Conservation (phyloP, 1,284 basidiomycete species). For the Irpex rosettiformis region DNA sequence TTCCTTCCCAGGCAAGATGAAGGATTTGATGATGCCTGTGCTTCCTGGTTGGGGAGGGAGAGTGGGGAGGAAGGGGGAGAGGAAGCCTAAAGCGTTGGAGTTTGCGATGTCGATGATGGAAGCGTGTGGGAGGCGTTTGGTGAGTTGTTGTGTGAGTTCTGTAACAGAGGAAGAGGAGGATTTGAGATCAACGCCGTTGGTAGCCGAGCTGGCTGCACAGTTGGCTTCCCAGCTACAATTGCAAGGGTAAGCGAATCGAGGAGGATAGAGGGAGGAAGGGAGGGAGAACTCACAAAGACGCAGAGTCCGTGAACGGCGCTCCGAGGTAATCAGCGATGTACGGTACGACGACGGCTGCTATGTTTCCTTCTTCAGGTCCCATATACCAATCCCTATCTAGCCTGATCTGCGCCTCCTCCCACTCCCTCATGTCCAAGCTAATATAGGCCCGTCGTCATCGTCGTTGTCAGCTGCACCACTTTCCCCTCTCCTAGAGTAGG, state of each 20-base stretch:
- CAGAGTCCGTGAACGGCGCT: conserved; percentile 44
- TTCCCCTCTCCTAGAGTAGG: conserved; percentile 74
- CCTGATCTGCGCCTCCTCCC: conserved; percentile 91
- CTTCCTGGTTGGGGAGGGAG: conserved; percentile 44
- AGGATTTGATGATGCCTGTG: conserved; percentile 56
- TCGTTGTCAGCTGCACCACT: conserved; percentile 35
- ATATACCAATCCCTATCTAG: conserved; percentile 95
- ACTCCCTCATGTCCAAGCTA: conserved; percentile 73
- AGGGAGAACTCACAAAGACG: conserved; percentile 46
- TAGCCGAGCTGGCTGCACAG: conserved; percentile 49
- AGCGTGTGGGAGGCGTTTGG: conserved; percentile 29
- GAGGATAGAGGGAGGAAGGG: no score
- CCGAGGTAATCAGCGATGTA: conserved; percentile 50
- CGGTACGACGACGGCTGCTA: conserved; percentile 61
- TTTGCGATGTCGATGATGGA: conserved; percentile 42
- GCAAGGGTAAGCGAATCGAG: background rate
- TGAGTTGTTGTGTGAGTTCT: no score
- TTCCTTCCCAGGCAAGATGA: conserved; percentile 51
- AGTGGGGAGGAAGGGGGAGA: conserved; percentile 45
- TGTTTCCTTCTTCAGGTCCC: conserved; percentile 80
- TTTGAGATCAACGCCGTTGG: conserved; percentile 55
- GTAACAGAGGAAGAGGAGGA: background rate
- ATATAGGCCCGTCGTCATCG: conserved; percentile 56
- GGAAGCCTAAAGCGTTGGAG: conserved; percentile 42
- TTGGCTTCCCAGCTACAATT: conserved; percentile 52